These are phyloP conservation scores for Aspergillus uvarum DNA, from an alignment of 2,329 filamentous ascomycete species.

Conservation along the genomic window DNA sequence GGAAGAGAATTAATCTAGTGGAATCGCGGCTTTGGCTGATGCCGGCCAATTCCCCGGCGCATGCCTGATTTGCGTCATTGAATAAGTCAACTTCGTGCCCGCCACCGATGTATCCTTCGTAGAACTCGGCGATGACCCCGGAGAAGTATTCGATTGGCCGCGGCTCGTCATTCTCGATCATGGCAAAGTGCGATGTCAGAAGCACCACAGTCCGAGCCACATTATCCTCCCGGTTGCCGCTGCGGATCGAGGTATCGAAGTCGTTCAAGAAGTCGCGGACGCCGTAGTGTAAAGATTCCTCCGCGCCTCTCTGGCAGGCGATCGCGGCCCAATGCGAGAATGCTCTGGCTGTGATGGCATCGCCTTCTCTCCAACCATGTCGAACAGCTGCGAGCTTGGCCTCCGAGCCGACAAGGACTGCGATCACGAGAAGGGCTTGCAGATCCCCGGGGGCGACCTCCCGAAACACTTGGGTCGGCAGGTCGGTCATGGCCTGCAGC, in stretches of 20 bases:
- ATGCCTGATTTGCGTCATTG: constrained; percentile 23
- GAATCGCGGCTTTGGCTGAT: constrained; percentile 21
- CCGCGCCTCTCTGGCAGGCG: constrained; percentile 18
- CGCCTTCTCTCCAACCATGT: constrained; percentile 22
- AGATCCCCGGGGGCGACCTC: constrained; percentile 17
- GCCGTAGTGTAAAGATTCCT: constrained; percentile 21
- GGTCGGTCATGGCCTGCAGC: constrained; percentile 8
- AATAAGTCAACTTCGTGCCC: constrained; percentile 23
- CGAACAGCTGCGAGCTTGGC: constrained; percentile 18
- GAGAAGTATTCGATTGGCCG: constrained; percentile 21
- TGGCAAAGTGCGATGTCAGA: constrained; percentile 17
- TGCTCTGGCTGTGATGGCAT: constrained; percentile 18
- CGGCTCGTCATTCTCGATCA: constrained; percentile 20
- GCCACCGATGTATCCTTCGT: constrained; percentile 25
- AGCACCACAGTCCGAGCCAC: constrained; percentile 18
- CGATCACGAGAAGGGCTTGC: constrained; percentile 9
- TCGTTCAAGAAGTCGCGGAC: constrained; percentile 22
- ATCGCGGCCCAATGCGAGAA: constrained; percentile 19
- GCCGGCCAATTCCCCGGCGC: constrained; percentile 21
- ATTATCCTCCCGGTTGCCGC: constrained; percentile 19
- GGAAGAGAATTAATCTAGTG: constrained; percentile 17
- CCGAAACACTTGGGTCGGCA: not conserved
- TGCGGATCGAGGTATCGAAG: constrained; percentile 19
- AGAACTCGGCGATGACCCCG: constrained; percentile 21
- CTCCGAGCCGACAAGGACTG: constrained; percentile 13